Base-by-base conservation (phyloP, 2,329 filamentous ascomycete genomes). In the Rachicladosporium sp. region DNA sequence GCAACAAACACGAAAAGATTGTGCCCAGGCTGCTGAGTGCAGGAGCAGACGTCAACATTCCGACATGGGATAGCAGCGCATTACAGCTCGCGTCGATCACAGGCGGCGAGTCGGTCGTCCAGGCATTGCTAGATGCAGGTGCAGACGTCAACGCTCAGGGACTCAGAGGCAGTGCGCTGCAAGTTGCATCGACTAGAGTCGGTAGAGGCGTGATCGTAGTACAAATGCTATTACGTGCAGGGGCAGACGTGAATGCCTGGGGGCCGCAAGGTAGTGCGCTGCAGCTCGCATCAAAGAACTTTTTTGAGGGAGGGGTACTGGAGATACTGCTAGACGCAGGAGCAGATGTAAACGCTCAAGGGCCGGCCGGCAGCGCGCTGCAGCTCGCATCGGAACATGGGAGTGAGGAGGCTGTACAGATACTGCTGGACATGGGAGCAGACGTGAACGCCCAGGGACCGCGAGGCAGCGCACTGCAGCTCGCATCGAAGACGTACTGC, bases 211-310 rank as follows among this genome's bases (percentile, higher is more conserved):
- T n/a, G n/a, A n/a, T n/a, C 8, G 13, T 32, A 32, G n/a, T 45
- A 5, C 42, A 47, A 29, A 37, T 47, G 9, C 45, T 55, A 2
- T 36, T 56, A 3, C 40, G 43, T 21, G 49, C 46, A 29, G 45
- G 45, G 9, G 50, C 51, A 7, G 46, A 56, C 33, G 43, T 53
- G 37, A 51, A 57, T 42, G 40, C 37, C 6, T 30, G 37, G 27
- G 41, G 33, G 9, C 2, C 7, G 2, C 33, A 38, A 9, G 42
- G 42, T 27, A 46, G 21, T 12, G 47, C 48, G 29, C 42, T 53
- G 2, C 36, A 46, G 7, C n/a, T 19, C 15, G 45, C 35, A 34
- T 15, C 37, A 9, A 2, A 6, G n/a, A 27, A n/a, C n/a, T n/a
- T n/a, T n/a, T n/a, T n/a, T n/a, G n/a, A n/a, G n/a, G n/a, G n/a